Evolutionary conservation across 1,139 yeast species (phyloP), one percentile per base, ranked within the genome.

Genomic region (Pichia sp.): DNA sequence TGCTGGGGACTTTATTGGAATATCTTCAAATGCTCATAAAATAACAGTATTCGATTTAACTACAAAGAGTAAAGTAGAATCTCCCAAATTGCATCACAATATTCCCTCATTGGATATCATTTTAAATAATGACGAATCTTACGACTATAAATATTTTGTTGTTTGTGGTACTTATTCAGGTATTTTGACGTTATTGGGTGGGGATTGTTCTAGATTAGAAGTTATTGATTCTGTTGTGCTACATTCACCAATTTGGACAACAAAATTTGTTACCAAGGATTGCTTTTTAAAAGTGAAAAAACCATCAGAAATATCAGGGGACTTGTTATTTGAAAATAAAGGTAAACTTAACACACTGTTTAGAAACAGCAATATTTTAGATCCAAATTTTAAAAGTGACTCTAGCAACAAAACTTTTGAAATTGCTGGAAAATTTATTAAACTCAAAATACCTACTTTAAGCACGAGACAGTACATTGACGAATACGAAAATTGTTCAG

Each of bases 51-150:
- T 34, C 36, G 11, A 34, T 34, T n/a, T 23, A n/a, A 34, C 7
- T 6, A 34, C 26, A 10, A 16, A 16, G 6, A 16, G 11, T 7
- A 7, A n/a, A 41, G 60, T 63, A 2, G 63, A 62, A 33, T 64
- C 78, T 3, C 75, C 71, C 29, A 69, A 65, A 40, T 49, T 81
- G 16, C 56, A 69, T 9, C 82, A 79, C 53, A 81, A 82, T 54
- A 69, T 82, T 11, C 87, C 88, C 0, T 77, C 72, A 45, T 73
- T 79, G 2, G 63, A 72, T 29, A 68, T 79, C 44, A 52, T 73
- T 3, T 11, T 7, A 7, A n/a, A 10, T 7, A 29, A 29, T 3
- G 5, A n/a, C 4, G 54, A 53, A 5, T 16, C 23, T 16, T 16
- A 16, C 23, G 23, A 16, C 23, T 16, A 16, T 41, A 1, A 47